Base-by-base conservation (phyloP, 306 rosid species). In the Trichosanthes cucumerina region DNA sequence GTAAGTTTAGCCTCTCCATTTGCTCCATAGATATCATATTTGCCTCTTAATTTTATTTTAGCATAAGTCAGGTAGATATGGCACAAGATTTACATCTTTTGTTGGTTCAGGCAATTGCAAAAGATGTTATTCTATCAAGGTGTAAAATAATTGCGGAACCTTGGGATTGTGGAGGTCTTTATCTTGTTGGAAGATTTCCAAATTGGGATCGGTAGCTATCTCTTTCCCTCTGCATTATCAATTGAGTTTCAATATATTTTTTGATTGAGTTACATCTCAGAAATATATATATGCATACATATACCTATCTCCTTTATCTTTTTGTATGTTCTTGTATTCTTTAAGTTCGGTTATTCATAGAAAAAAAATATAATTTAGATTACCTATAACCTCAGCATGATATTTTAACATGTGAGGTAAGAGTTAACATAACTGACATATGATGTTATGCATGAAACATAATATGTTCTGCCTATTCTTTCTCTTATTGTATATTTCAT, bases 141-240 rank as follows among this genome's bases (percentile, higher is more conserved):
- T 95, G 97, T 85, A 95, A 95, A 84, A 82, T 95, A 80, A 90
- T 95, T 84, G 85, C 99, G n/a, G 99, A 95, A 87, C 99, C 99
- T 79, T 95, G 99, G 99, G 99, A 95, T 82, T 95, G 99, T 80
- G 97, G 93, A 77, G 96, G 93, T 82, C 99, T 92, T 75, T 91
- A 95, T 90, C 97, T 92, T 80, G 97, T 95, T 86, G 97, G 97
- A 82, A 80, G 88, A 52, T 95, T 92, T 85, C 97, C 99, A 78
- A 95, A 95, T 82, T 95, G 99, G 99, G 99, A 95, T 79, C 87
- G 99, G 99, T 95, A 86, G 56, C 64, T 66, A 46, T 50, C 36
- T 28, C 46, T 68, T 76, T 12, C 39, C 24, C 50, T 66, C 72
- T 66, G 43, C 59, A 18, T 26, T 76, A 38, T 77, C 66, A 28